These are phyloP conservation scores for Phytopythium ostracodes DNA, from an alignment of 352 stramenopile species.

Conservation along the genomic window DNA sequence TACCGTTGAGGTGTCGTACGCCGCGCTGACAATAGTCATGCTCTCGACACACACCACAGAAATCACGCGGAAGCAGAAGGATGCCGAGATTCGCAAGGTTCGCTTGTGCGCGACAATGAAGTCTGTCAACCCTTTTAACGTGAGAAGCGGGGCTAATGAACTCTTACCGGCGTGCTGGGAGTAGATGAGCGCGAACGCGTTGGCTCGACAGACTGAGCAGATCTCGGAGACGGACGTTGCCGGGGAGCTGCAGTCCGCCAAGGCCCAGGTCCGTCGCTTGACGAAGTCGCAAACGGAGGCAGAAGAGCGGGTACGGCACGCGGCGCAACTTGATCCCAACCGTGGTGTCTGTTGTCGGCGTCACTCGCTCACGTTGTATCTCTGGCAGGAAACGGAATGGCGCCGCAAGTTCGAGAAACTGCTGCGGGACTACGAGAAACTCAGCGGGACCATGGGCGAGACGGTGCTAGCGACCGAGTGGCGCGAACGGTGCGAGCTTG, in stretches of 20 bases:
- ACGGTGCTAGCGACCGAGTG: conserved; percentile 82
- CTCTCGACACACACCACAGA: conserved; percentile 24
- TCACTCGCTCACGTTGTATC: too few species aligned
- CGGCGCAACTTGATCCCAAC: not conserved
- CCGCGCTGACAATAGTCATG: not conserved
- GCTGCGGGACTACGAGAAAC: conserved; percentile 82
- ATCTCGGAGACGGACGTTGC: conserved; percentile 73
- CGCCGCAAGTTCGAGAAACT: conserved; percentile 84
- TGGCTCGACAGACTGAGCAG: conserved; percentile 73
- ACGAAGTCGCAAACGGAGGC: conserved; percentile 69
- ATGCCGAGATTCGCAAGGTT: conserved; percentile 84
- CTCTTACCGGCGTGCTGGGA: not conserved
- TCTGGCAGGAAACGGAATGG: conserved; percentile 67
- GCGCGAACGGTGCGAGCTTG: conserved; percentile 50
- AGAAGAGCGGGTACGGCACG: conserved; percentile 59
- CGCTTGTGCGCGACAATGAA: not conserved
- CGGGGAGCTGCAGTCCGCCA: conserved; percentile 64
- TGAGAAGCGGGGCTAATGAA: not conserved
- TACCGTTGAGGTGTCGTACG: not conserved
- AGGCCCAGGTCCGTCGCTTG: conserved; percentile 69
- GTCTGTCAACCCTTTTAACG: too few species aligned
- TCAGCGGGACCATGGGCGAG: conserved; percentile 83
- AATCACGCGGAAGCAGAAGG: conserved; percentile 88
- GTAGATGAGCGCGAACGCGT: conserved; percentile 77
- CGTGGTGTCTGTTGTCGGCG: not conserved